Evolutionary conservation across 805 yeast species (phyloP), one percentile per base, ranked within the genome.

Genomic region (Saturnispora diversa): DNA sequence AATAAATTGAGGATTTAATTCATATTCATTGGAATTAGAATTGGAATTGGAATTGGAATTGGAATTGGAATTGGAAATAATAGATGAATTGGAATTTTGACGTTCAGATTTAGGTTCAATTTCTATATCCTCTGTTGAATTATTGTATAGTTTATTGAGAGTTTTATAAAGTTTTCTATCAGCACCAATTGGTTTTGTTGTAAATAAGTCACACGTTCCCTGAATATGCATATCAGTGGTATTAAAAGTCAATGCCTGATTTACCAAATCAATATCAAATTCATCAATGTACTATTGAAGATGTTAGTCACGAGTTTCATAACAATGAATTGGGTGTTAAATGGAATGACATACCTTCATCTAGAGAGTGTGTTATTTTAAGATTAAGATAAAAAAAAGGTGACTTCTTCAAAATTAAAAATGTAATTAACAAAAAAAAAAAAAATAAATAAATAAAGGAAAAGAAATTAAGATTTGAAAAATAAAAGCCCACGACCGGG

Each of bases 141-240:
- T 21, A 31, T 50, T 51, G 41, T 56, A 58, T 22, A 58, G 90
- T 50, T 80, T 77, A 56, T 87, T 97, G 31, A 92, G 77, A 0
- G 88, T 77, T 59, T 86, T 85, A 66, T 84, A 86, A 22, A 90
- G 71, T 60, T 88, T 88, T 50, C 87, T 73, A 60, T 92, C 98
- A 1, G 90, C 72, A 1, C 92, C 85, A 19, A 88, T 85, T 1
- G 96, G 87, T 54, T 90, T 92, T 2, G 98, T 92, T 1, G 97
- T 84, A 55, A 86, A 92, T 36, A 92, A 70, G 56, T 92, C 98
- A 57, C 95, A 80, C 20, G 94, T 87, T 10, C 97, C 97, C 42
- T 75, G 74, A 29, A 92, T 77, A 50, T 72, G 80, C 53, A 83
- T 75, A 50, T 83, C 94, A 1, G 75, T 69, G 3, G 87, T 77